A percentile compares a stretch with the other conserved stretches of the same genome.
These are phyloP conservation scores for Misopates orontium DNA, from an alignment of 257 asterid species.

Conservation along the genomic window DNA sequence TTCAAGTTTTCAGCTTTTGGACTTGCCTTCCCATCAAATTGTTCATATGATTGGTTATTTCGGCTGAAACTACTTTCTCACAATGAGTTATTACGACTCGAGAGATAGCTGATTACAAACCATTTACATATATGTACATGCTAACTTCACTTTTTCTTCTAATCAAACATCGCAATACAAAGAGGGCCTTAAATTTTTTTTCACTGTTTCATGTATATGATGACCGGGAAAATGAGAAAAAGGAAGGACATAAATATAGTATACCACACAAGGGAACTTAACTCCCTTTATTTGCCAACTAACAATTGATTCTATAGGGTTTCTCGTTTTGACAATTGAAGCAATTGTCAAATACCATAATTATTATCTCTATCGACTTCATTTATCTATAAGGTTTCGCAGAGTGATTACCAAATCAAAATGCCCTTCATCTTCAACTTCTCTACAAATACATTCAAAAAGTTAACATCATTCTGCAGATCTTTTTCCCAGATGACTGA, in stretches of 20 bases:
- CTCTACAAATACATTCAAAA: not conserved
- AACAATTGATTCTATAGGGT: not conserved
- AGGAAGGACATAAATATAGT: not conserved
- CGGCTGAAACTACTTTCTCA: not conserved
- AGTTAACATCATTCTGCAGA: not conserved
- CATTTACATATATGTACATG: not conserved
- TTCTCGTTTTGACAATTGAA: slow-evolving; percentile 5
- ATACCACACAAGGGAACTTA: not conserved
- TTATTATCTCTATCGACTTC: not conserved
- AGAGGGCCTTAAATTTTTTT: not conserved
- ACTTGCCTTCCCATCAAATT: not conserved
- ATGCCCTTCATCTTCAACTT: not conserved
- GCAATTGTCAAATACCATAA: not conserved
- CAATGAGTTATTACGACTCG: not conserved
- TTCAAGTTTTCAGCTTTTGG: not conserved
- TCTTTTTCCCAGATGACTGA: not conserved
- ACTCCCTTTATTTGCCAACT: not conserved
- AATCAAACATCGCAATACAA: not conserved
- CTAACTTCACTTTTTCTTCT: not conserved
- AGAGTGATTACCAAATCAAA: not conserved
- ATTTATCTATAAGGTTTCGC: not conserved
- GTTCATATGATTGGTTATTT: not conserved
- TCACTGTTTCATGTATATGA: not conserved
- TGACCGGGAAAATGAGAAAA: not conserved
- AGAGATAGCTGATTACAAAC: not conserved